Percentiles rank a stretch among this genome's conserved stretches.
Conservation (phyloP, 2,329 filamentous ascomycete species). For the Herpomyces periplanetae region DNA sequence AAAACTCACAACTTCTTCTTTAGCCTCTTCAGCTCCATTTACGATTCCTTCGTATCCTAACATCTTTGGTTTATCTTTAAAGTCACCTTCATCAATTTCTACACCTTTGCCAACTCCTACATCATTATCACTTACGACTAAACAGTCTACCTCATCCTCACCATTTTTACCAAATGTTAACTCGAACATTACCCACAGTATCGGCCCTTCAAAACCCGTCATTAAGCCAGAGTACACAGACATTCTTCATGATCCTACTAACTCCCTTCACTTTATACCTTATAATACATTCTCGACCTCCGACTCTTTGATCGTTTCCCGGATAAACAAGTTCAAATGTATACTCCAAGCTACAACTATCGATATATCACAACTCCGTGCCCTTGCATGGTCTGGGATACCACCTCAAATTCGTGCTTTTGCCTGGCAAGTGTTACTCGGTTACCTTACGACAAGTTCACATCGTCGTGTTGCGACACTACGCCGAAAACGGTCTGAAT, state of each 20-base stretch:
- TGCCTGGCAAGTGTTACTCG: conserved; percentile 89
- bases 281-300: conserved; percentile 33
- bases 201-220: too few relatives aligned
- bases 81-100: too few relatives aligned
- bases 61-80: too few relatives aligned
- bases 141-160: too few relatives aligned
- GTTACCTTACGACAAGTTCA: conserved; percentile 83
- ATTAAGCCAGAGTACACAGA: too few relatives aligned
- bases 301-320: conserved; percentile 41
- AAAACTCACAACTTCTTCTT: too few relatives aligned
- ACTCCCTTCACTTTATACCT: conserved; percentile 69
- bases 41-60: too few relatives aligned
- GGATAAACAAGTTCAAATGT: conserved; percentile 95
- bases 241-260: conserved; percentile 29
- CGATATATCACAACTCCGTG: conserved; percentile 37
- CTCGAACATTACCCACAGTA: too few relatives aligned
- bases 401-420: conserved; percentile 84
- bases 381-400: conserved; percentile 68
- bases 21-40: too few relatives aligned
- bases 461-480: conserved; percentile 60
- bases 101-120: too few relatives aligned
- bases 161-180: too few relatives aligned
- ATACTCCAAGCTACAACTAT: conserved; percentile 75
- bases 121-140: too few relatives aligned
- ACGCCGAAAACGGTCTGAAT: conserved; percentile 81